phyloP scores from a whole-genome alignment of 345 rosid species.

The Salix caprea region DNA sequence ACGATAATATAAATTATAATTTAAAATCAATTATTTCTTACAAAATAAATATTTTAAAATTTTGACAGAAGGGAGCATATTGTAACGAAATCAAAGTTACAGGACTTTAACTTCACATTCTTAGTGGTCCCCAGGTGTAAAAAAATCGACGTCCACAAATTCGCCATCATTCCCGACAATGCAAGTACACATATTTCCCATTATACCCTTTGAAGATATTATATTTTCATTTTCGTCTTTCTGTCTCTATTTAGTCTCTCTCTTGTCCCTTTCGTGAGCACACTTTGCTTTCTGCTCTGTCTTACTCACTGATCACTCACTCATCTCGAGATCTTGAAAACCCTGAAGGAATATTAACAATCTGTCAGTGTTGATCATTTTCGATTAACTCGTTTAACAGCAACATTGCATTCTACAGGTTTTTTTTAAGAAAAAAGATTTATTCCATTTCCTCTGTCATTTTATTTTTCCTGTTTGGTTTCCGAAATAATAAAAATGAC shows the following conservation, averaged over 20 bases:
- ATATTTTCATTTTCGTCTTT: not conserved
- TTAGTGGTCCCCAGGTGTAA: not conserved
- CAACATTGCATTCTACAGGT: not conserved
- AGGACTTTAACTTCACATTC: not conserved
- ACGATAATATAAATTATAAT: no score
- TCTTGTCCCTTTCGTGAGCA: not conserved
- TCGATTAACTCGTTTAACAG: not conserved
- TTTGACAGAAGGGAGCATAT: not conserved
- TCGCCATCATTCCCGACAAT: not conserved
- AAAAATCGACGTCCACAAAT: not conserved
- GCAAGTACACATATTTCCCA: not conserved
- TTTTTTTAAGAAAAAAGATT: no score
- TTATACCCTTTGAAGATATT: not conserved
- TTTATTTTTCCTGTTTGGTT: not conserved
- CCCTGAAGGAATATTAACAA: not conserved
- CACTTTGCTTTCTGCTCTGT: not conserved
- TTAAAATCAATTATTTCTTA: no score
- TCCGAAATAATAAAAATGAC: not conserved
- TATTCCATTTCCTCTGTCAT: not conserved
- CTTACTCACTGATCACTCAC: not conserved
- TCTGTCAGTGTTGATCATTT: not conserved
- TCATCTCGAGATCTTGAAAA: not conserved
- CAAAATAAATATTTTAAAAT: no score
- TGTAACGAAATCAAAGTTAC: not conserved
- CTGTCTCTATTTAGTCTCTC: not conserved